Conservation (phyloP, 2,329 filamentous ascomycete species). For the Phyllosticta capitalensis region DNA sequence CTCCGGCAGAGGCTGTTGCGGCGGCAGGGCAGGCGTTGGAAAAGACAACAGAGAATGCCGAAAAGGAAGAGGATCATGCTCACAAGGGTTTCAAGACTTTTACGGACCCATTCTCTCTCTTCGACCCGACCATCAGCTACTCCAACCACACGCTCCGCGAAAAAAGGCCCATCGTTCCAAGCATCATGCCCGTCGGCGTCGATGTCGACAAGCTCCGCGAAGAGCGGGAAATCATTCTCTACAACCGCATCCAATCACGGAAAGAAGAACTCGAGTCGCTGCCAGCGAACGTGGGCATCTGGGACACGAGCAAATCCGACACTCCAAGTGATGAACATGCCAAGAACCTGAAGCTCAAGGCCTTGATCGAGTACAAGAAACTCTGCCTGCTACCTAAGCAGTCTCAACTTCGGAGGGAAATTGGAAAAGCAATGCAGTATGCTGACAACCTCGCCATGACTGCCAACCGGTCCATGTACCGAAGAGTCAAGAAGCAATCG, state of each 20-base stretch:
- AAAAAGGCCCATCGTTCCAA: slow-evolving; percentile 72
- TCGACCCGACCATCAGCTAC: slow-evolving; percentile 60
- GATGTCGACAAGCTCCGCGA: slow-evolving; percentile 79
- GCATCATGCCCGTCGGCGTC: slow-evolving; percentile 78
- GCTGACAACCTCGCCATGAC: slow-evolving; percentile 97
- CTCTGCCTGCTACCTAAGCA: slow-evolving; percentile 83
- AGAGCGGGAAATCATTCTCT: slow-evolving; percentile 78
- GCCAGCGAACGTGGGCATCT: slow-evolving; percentile 76
- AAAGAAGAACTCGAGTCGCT: slow-evolving; percentile 76
- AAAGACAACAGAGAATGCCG: slow-evolving; percentile 34
- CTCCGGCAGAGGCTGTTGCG: slow-evolving; percentile 30
- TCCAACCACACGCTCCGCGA: slow-evolving; percentile 66
- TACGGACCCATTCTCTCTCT: slow-evolving; percentile 28
- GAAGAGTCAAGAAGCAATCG: slow-evolving; percentile 94
- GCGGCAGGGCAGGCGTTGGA: slow-evolving; percentile 43
- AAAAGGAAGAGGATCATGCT: slow-evolving; percentile 20
- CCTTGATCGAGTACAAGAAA: slow-evolving; percentile 92
- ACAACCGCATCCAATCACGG: slow-evolving; percentile 79
- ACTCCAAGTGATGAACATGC: slow-evolving; percentile 65
- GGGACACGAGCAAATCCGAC: slow-evolving; percentile 66
- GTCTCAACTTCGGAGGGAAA: slow-evolving; percentile 70
- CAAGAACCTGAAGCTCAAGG: slow-evolving; percentile 63
- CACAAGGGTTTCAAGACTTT: slow-evolving; percentile 56
- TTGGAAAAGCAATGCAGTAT: slow-evolving; percentile 86
- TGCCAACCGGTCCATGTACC: slow-evolving; percentile 81